Evolutionary conservation across 805 yeast species (phyloP).

Genomic region (Yamadazyma kitorensis): DNA sequence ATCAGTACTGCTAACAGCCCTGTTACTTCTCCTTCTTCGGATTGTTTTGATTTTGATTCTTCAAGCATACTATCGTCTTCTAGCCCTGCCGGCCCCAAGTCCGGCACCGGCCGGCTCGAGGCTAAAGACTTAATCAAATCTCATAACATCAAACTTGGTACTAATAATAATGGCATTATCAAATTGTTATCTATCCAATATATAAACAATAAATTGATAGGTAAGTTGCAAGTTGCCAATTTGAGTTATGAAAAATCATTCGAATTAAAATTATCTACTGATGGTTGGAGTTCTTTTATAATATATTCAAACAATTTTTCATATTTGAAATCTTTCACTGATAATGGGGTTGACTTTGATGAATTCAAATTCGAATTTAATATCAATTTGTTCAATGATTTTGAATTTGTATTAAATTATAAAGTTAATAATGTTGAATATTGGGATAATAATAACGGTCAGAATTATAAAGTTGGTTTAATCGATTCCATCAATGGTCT

Average conservation of each 20-base stretch:
- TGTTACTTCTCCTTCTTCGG: slow-evolving; percentile 5
- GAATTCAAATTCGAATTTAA: slow-evolving; percentile 52
- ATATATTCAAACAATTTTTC: slow-evolving; percentile 18
- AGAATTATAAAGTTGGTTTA: slow-evolving; percentile 35
- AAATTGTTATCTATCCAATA: slow-evolving; percentile 29
- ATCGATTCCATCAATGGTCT: no score
- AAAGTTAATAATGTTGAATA: slow-evolving; percentile 22
- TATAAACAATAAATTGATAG: slow-evolving; percentile 10
- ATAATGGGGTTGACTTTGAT: slow-evolving; percentile 30
- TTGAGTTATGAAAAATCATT: slow-evolving; percentile 35
- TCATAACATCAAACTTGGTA: slow-evolving; percentile 6
- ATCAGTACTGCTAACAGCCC: slow-evolving; percentile 2
- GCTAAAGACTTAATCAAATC: neutral
- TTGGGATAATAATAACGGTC: slow-evolving; percentile 39
- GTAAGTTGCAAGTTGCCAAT: slow-evolving; percentile 18
- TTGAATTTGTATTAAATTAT: slow-evolving; percentile 24
- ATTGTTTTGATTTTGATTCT: slow-evolving; percentile 2
- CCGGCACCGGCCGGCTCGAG: no score
- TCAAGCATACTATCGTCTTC: no score
- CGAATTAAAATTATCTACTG: slow-evolving; percentile 46
- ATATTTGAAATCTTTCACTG: slow-evolving; percentile 10
- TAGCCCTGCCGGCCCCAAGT: no score
- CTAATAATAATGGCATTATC: slow-evolving; percentile 18
- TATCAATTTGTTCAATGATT: slow-evolving; percentile 6
- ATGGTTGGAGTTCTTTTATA: slow-evolving; percentile 43